Evolutionary conservation across 768 basidiomycete species (phyloP), one percentile per base, ranked within the genome.

Genomic region (Macrolepiota fuliginosa): DNA sequence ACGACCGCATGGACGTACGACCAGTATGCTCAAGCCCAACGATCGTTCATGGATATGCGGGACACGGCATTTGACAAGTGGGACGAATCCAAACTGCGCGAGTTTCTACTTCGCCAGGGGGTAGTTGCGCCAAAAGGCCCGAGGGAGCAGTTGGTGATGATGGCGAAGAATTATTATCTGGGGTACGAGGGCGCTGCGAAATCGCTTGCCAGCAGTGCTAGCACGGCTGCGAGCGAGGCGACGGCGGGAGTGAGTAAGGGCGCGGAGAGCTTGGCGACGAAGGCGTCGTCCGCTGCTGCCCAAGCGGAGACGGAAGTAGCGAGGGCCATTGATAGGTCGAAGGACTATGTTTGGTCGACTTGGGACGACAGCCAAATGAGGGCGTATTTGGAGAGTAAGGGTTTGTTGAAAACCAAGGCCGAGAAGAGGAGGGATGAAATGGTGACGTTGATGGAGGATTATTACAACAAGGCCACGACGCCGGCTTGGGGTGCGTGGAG

Each of bases 401-500:
- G 90, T 25, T 77, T 92, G 40, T 67, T 92, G 63, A 82, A 90
- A 67, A 82, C 89, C 2, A 87, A 77, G 63, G 62, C 74, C 22
- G 76, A 86, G 64, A 82, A 84, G 61, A 87, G 81, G 56, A 84
- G 85, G 46, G 81, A 85, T 7, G 87, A 96, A 66, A 72, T 97
- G 36, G 71, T 91, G 36, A 76, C 76, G 11, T 79, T 89, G 69
- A 90, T 94, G 83, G 79, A 81, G 39, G 78, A 85, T 35, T 80
- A 86, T 0, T 95, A 94, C 70, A 83, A 83, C 40, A 78, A 80
- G 54, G 79, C 84, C 5, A 69, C 85, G 22, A 75, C 81, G 58
- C 90, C 90, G 2, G 72, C 90, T 39, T 98, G 91, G 86, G 79
- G 91, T 22, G 83, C 87, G 2, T 98, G 96, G 96, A 88, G 87